Evolutionary conservation across 2,329 filamentous ascomycete genomes (phyloP).

Genomic region (Byssoonygena ceratinophila): DNA sequence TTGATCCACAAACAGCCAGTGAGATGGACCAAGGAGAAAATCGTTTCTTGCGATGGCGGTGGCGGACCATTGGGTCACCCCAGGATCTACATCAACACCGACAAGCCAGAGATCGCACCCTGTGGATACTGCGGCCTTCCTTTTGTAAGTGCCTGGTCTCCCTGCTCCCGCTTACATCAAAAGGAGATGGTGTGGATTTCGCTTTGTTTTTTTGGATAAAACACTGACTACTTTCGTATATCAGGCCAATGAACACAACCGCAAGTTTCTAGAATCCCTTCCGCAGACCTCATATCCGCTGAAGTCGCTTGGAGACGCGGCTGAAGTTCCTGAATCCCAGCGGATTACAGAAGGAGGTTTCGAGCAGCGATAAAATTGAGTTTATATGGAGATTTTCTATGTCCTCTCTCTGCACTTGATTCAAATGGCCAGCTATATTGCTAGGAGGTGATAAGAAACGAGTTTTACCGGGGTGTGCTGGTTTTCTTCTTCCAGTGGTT

Average conservation of each 20-base stretch:
- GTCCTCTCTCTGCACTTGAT: not conserved
- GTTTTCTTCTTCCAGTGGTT: not conserved
- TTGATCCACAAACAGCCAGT: slow-evolving; percentile 95
- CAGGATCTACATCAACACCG: slow-evolving; percentile 90
- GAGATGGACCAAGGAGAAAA: slow-evolving; percentile 70
- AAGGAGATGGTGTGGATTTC: not conserved
- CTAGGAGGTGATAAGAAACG: too few species aligned
- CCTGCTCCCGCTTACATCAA: not conserved
- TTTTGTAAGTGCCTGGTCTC: slow-evolving; percentile 55
- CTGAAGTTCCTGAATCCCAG: slow-evolving; percentile 49
- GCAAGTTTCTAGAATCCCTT: slow-evolving; percentile 70
- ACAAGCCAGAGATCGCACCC: slow-evolving; percentile 84
- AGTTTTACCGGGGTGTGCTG: not conserved
- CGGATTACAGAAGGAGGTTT: slow-evolving; percentile 49
- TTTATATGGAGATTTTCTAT: too few species aligned
- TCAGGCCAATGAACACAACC: slow-evolving; percentile 83
- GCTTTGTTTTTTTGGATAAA: not conserved
- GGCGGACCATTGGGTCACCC: slow-evolving; percentile 86
- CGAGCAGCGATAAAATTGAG: slow-evolving; percentile 56
- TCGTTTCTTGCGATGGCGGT: slow-evolving; percentile 83
- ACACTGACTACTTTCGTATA: slow-evolving; percentile 11
- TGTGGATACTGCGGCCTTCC: slow-evolving; percentile 92
- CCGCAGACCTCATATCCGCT: slow-evolving; percentile 75
- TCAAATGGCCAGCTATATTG: not conserved
- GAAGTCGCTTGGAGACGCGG: slow-evolving; percentile 48